Conservation (phyloP, 352 stramenopile species). For the Discostella stelligera region DNA sequence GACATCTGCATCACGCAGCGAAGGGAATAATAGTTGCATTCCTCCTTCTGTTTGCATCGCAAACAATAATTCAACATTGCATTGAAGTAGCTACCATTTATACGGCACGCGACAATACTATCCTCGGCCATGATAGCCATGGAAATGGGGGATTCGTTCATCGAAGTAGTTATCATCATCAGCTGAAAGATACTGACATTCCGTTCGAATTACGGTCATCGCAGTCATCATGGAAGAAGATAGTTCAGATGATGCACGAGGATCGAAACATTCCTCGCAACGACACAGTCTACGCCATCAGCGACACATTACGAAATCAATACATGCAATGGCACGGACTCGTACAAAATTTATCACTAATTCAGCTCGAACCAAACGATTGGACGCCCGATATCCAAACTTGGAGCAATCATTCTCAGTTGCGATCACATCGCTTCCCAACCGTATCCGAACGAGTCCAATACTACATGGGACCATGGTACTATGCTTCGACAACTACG, state of each 20-base stretch:
- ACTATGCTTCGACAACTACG: conserved; percentile 27
- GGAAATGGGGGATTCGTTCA: neutral
- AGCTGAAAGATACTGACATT: neutral
- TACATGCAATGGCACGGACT: conserved; percentile 45
- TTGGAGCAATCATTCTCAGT: conserved; percentile 36
- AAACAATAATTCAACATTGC: conserved; percentile 16
- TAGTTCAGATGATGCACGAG: neutral
- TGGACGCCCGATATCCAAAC: conserved; percentile 35
- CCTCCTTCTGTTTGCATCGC: conserved; percentile 19
- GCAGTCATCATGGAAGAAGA: neutral
- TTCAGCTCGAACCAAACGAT: conserved; percentile 23
- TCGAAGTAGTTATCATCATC: neutral
- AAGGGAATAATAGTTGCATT: conserved; percentile 17
- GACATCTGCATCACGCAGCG: neutral
- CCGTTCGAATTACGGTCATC: neutral
- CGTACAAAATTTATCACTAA: conserved; percentile 43
- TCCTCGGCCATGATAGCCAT: neutral
- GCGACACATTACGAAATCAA: conserved; percentile 31
- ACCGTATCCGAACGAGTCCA: conserved; percentile 38
- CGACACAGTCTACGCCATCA: conserved; percentile 22
- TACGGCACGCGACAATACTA: neutral
- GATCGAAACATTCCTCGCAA: neutral
- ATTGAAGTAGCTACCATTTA: neutral
- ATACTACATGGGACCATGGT: conserved; percentile 62
- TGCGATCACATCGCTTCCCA: conserved; percentile 47